Base-by-base conservation (phyloP, 192 early-diverging fungal species). In the Spizellomyces sp. region DNA sequence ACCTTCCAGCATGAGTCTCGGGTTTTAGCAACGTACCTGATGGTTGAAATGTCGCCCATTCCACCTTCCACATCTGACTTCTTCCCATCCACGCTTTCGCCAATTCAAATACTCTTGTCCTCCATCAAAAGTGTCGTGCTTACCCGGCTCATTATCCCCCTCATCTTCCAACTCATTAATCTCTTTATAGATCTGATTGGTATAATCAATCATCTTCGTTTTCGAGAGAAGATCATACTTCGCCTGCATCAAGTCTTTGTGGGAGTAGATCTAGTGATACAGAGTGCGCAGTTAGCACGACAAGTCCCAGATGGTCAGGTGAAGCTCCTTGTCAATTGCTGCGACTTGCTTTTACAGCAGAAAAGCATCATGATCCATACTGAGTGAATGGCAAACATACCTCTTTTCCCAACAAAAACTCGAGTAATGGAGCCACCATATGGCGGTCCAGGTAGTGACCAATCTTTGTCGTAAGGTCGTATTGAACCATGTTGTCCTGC, bases 121-220 rank as follows among this genome's bases (percentile, higher is more conserved):
- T 54, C 50, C 17, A n/a, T 54, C 50, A 17, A 15, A 27, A 41
- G 54, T 14, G 6, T 62, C 54, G 5, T 63, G 45, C 70, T 64
- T 70, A 92, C 91, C 93, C 62, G 88, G 84, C 21, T 93, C 91
- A 57, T 90, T 83, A 12, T 43, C 69, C 0, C 22, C n/a, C 46
- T 90, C 85, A 54, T 92, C 91, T 54, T 75, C 73, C 42, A 65
- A 54, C 60, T 84, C 79, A 76, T 94, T 81, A 66, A 98, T 88
- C 77, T 92, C 81, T 76, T 89, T 86, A 81, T 95, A 91, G 48
- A 95, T 84, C 72, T 89, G 83, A 68, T 92, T 87, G 47, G 95
- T 89, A 80, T 91, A 94, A 84, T 96, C 95, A 62, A 96, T 91
- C 96, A 98, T 96, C 86, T 93, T 91, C 60, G 96, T 96, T 71